Percentiles rank a stretch among this genome's conserved stretches.
Conservation (phyloP, 495 filamentous ascomycete genomes). For the Parmelia sp. region DNA sequence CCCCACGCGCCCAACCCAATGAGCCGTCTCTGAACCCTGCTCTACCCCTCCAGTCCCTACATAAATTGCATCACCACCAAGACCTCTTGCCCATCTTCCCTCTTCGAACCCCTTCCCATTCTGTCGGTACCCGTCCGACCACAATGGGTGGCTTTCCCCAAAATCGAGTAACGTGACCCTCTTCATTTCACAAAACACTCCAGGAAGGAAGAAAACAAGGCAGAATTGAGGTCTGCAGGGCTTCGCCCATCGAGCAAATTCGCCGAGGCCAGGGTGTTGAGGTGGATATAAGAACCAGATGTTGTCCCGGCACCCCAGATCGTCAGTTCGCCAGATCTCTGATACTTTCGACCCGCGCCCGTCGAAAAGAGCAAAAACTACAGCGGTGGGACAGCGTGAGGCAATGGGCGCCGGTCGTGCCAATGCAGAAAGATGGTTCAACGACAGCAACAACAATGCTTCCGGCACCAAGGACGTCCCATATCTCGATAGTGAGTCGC, state of each 20-base stretch:
- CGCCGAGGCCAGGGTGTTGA: neutral
- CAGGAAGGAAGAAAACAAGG: neutral
- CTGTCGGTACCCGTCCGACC: neutral
- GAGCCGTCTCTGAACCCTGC: neutral
- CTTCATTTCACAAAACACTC: neutral
- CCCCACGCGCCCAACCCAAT: neutral
- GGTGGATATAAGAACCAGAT: neutral
- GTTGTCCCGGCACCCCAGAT: neutral
- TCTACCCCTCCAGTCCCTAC: neutral
- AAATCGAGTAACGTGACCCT: neutral
- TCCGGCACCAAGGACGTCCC: constrained; percentile 14
- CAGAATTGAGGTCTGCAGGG: neutral
- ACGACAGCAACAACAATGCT: constrained; percentile 28
- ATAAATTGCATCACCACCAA: too few species aligned
- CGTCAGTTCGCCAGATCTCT: neutral
- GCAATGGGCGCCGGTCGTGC: constrained; percentile 4
- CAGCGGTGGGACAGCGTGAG: neutral
- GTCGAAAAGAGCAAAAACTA: neutral
- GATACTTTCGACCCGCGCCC: constrained; percentile 1
- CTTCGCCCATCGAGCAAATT: neutral
- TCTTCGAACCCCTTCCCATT: neutral
- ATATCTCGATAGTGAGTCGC: constrained; percentile 23
- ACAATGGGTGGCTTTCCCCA: neutral
- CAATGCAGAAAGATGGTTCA: constrained; percentile 30
- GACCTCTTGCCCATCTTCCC: neutral